These are phyloP conservation scores for Chrysanthemum seticuspe DNA, from an alignment of 129 eudicot genomes.

Conservation along the genomic window DNA sequence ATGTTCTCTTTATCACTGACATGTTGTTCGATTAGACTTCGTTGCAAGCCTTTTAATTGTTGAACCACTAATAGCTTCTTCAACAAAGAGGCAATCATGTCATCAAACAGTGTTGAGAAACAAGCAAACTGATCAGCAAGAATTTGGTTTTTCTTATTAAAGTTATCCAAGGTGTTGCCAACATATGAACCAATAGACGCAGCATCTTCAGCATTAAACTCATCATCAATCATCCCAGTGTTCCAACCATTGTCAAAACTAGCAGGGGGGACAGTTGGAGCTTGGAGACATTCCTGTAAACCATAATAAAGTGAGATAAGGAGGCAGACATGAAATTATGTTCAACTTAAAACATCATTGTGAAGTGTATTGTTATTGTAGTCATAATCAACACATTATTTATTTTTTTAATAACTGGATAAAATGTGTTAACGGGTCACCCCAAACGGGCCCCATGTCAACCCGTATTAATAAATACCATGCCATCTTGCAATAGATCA, in stretches of 20 bases:
- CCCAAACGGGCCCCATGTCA: too few relatives aligned
- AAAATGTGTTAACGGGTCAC: too few relatives aligned
- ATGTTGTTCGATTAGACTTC: slow-evolving; percentile 40
- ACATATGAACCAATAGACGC: slow-evolving; percentile 44
- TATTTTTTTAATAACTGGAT: too few relatives aligned
- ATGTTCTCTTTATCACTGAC: slow-evolving; percentile 29
- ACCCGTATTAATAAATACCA: too few relatives aligned
- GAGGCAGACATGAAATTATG: too few relatives aligned
- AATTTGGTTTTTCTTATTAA: slow-evolving; percentile 49
- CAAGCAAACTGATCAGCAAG: slow-evolving; percentile 45
- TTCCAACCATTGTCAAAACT: slow-evolving; percentile 32
- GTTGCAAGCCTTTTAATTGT: slow-evolving; percentile 42
- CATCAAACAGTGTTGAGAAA: slow-evolving; percentile 54
- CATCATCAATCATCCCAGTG: slow-evolving; percentile 34
- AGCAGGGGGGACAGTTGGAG: slow-evolving; percentile 33
- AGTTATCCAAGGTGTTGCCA: slow-evolving; percentile 53
- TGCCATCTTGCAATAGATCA: too few relatives aligned
- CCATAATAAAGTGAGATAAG: slow-evolving; percentile 18
- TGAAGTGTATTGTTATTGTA: too few relatives aligned
- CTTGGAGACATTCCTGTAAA: slow-evolving; percentile 54
- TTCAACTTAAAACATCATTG: too few relatives aligned
- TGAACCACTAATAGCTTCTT: slow-evolving; percentile 42
- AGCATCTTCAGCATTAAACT: slow-evolving; percentile 45
- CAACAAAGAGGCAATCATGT: slow-evolving; percentile 47
- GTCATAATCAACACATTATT: too few relatives aligned